phyloP scores from a whole-genome alignment of 768 basidiomycete genomes.

The Calocybe gangraenosa region DNA sequence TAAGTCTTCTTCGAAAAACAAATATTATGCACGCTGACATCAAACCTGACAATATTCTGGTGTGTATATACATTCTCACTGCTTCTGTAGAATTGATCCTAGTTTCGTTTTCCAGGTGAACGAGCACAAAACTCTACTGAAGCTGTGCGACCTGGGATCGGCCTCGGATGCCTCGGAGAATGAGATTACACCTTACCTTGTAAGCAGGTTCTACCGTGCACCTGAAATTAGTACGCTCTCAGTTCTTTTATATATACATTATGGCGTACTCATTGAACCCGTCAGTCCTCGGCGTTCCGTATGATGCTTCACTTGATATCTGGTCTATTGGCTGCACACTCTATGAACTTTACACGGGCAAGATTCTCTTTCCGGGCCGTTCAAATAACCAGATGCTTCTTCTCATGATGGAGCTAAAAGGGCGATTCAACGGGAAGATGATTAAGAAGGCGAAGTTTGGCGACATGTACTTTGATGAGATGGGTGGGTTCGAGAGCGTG shows the following conservation, averaged over 20 bases:
- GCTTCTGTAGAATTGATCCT: neutral
- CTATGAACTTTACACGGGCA: slow-evolving; percentile 94
- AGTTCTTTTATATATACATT: slow-evolving; percentile 3
- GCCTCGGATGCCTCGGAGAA: slow-evolving; percentile 93
- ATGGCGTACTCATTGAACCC: slow-evolving; percentile 11
- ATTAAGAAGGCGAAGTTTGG: slow-evolving; percentile 95
- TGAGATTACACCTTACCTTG: slow-evolving; percentile 97
- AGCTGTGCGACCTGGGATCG: slow-evolving; percentile 96
- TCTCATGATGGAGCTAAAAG: slow-evolving; percentile 97
- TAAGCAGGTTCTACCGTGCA: slow-evolving; percentile 95
- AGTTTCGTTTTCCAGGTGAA: slow-evolving; percentile 61
- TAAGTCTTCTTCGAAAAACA: slow-evolving; percentile 81
- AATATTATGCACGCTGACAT: slow-evolving; percentile 98
- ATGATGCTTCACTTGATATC: slow-evolving; percentile 89
- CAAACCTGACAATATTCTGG: slow-evolving; percentile 97
- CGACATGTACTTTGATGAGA: slow-evolving; percentile 90
- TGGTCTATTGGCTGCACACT: slow-evolving; percentile 98
- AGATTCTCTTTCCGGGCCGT: slow-evolving; percentile 94
- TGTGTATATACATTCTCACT: no score
- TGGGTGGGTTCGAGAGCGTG: slow-evolving; percentile 78
- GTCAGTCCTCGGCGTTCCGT: slow-evolving; percentile 89
- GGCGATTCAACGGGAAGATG: slow-evolving; percentile 88
- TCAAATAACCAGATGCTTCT: slow-evolving; percentile 98
- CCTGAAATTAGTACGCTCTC: slow-evolving; percentile 88
- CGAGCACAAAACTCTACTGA: slow-evolving; percentile 88